These are phyloP conservation scores for Tillandsia fasciculata DNA, from an alignment of 176 grass and related monocot species.

Conservation along the genomic window DNA sequence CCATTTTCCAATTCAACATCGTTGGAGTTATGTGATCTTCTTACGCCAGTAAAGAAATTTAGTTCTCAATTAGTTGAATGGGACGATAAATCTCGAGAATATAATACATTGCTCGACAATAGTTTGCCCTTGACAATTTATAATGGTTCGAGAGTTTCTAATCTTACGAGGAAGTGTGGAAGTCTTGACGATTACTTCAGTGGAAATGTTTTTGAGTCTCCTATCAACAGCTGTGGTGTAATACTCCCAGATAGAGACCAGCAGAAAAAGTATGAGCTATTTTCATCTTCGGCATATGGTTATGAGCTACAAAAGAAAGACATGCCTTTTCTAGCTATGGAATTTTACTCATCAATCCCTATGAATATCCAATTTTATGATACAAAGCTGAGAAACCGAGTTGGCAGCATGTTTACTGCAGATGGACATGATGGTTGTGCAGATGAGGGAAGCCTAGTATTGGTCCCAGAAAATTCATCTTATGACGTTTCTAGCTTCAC, in stretches of 20 bases:
- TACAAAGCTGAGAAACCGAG: slow-evolving; percentile 1
- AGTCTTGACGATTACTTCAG: slow-evolving; percentile 16
- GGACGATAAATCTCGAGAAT: slow-evolving; percentile 12
- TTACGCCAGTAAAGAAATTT: slow-evolving; percentile 18
- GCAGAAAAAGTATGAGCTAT: slow-evolving; percentile 13
- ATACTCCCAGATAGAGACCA: slow-evolving; percentile 17
- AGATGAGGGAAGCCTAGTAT: background rate
- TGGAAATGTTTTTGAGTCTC: slow-evolving; percentile 22
- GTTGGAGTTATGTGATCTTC: slow-evolving; percentile 17
- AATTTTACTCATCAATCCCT: slow-evolving; percentile 21
- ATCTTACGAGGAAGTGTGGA: background rate
- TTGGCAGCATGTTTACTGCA: slow-evolving; percentile 22
- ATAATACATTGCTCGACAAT: background rate
- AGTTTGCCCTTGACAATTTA: slow-evolving; percentile 19
- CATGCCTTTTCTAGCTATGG: slow-evolving; percentile 1
- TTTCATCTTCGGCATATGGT: slow-evolving; percentile 18
- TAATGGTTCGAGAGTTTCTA: slow-evolving; percentile 19
- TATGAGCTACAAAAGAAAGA: slow-evolving; percentile 27
- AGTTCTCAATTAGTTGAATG: slow-evolving; percentile 21
- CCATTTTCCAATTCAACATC: slow-evolving; percentile 25
- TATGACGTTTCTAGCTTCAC: background rate
- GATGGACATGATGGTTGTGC: slow-evolving; percentile 20
- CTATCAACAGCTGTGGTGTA: slow-evolving; percentile 5
- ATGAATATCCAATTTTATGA: slow-evolving; percentile 15
- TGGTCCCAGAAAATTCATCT: slow-evolving; percentile 16